Base-by-base conservation (phyloP, 1,139 yeast species). In the Ogataea hybrid region DNA sequence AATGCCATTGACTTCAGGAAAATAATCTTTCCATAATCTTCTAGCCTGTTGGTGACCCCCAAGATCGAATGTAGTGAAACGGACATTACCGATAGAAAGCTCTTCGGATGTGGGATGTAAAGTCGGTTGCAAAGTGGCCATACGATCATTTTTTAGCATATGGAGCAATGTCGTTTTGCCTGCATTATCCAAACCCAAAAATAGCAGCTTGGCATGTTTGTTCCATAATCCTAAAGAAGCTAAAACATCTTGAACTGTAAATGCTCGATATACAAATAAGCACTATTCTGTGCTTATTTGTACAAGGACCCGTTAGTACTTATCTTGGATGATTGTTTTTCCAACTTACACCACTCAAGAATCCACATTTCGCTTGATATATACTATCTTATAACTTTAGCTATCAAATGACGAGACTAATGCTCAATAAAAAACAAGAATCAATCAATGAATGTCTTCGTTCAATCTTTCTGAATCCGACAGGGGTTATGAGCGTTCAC, bases 21-120 rank as follows among this genome's bases (percentile, higher is more conserved):
- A 92, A 68, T 92, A 92, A 66, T 92, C 97, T 66, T 89, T 90
- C 99, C 99, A 92, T 63, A 92, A 81, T 70, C 98, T 88, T 72
- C 99, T 90, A 37, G 98, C 98, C 70, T 90, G 97, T 65, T 79
- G 84, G 73, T 92, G 98, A 32, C 99, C 99, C 67, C 99, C 99
- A 59, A 92, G 77, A 68, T 92, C 99, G 59, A 92, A 92, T 31
- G 98, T 94, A 48, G 99, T 92, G 76, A 92, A 92, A 67, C 92
- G 84, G 51, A 92, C 95, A 54, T 86, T 84, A 52, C 97, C 98
- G 59, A 92, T 92, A 47, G 97, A 94, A 58, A 92, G 78, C 66
- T 92, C 99, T 69, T 92, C 99, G 18, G 97, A 88, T 27, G 98
- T 88, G 57, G 99, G 99, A 67, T 92, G 99, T 68, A 92, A 81